Percentiles rank a stretch among this genome's conserved stretches.
phyloP scores from a whole-genome alignment of 2,329 filamentous ascomycete genomes.

The Colletotrichum orchidophilum region DNA sequence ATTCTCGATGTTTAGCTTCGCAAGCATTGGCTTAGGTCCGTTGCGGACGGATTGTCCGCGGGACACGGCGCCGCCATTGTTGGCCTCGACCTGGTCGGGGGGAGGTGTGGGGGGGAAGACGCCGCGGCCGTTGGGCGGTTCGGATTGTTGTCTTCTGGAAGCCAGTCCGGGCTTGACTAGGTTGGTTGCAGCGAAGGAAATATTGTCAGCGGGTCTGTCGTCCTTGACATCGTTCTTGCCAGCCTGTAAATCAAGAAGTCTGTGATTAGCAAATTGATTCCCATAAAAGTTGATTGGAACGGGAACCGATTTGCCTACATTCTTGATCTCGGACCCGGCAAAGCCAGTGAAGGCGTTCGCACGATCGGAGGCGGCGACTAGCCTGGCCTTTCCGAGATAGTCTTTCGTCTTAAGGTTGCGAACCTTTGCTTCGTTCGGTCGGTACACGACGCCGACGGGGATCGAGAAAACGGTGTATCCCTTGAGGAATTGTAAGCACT shows the following conservation, averaged over 20 bases:
- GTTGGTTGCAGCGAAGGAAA: constrained; percentile 93
- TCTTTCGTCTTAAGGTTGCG: constrained; percentile 98
- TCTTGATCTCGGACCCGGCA: constrained; percentile 81
- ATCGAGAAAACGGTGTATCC: constrained; percentile 99
- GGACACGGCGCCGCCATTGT: constrained; percentile 48
- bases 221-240: constrained; percentile 70
- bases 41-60: constrained; percentile 70
- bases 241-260: constrained; percentile 48
- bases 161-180: constrained; percentile 87
- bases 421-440: constrained; percentile 97
- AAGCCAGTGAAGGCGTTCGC: constrained; percentile 85
- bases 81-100: constrained; percentile 80
- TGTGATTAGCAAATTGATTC: constrained; percentile 37
- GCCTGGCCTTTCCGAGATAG: constrained; percentile 93
- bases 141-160: constrained; percentile 85
- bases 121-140: constrained; percentile 78
- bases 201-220: constrained; percentile 82
- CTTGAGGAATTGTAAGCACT: constrained; percentile 51
- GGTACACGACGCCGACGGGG: constrained; percentile 92
- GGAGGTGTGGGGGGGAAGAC: constrained; percentile 98
- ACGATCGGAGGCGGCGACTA: constrained; percentile 88
- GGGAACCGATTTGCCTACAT: constrained; percentile 54
- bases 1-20: constrained; percentile 68
- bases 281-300: constrained; percentile 5
- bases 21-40: constrained; percentile 68